Conservation (phyloP, 2,329 filamentous ascomycete species). For the Talaromyces sp. region DNA sequence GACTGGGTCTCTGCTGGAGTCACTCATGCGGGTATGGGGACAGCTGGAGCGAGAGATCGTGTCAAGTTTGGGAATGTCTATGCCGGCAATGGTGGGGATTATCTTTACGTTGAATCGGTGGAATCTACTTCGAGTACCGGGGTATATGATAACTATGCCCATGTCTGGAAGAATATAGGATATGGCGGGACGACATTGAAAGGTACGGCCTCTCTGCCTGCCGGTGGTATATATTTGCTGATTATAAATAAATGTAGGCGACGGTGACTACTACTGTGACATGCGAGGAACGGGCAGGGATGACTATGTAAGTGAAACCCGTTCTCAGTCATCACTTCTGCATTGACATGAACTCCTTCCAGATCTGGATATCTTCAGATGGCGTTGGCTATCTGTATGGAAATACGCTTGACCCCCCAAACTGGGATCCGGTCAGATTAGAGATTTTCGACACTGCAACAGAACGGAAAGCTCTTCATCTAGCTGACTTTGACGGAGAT, state of each 20-base stretch:
- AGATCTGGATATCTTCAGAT: neutral
- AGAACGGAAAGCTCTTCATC: neutral
- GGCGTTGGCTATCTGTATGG: neutral
- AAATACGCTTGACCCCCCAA: neutral
- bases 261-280: neutral
- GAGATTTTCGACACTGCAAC: neutral
- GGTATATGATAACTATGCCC: neutral
- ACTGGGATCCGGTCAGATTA: neutral
- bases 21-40: neutral
- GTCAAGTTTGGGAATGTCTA: neutral
- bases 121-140: neutral
- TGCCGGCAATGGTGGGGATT: neutral
- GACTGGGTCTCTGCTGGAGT: neutral
- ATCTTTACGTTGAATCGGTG: neutral
- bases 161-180: neutral
- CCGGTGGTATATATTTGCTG: neutral
- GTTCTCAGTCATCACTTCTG: neutral
- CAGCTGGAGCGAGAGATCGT: neutral
- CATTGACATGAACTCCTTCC: neutral
- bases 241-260: neutral
- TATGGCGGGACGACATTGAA: neutral
- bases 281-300: neutral
- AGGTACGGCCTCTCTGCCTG: neutral
- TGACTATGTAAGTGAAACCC: neutral
- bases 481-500: conserved; percentile 1